These are phyloP conservation scores for Eucalyptus curtisii DNA, from an alignment of 345 rosid genomes.

Conservation along the genomic window DNA sequence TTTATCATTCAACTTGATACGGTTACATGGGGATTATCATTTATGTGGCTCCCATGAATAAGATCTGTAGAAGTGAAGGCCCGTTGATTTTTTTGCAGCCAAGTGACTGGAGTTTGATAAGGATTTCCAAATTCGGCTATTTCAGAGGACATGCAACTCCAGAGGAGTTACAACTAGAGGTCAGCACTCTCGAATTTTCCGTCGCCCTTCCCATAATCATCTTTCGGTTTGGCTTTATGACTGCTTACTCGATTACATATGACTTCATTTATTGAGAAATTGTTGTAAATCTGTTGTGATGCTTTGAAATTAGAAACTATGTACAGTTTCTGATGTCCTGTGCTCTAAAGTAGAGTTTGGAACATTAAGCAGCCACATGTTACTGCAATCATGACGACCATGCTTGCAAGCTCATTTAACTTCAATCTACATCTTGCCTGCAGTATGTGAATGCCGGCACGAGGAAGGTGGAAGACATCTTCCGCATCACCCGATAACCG, in stretches of 20 bases:
- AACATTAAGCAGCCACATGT: not conserved
- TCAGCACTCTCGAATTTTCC: not conserved
- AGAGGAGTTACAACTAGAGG: conserved; percentile 32
- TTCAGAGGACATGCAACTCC: conserved; percentile 34
- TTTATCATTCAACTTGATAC: not conserved
- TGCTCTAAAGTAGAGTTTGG: not conserved
- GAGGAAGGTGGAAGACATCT: conserved; percentile 24
- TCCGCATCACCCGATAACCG: conserved; percentile 23
- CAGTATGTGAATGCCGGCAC: conserved; percentile 37
- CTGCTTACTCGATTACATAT: not conserved
- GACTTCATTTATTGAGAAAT: not conserved
- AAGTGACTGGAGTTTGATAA: conserved; percentile 32
- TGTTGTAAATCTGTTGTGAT: not conserved
- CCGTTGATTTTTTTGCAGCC: conserved; percentile 1
- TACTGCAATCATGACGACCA: not conserved
- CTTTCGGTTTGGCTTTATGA: not conserved
- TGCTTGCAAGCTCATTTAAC: not conserved
- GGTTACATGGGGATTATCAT: not conserved
- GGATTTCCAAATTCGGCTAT: conserved; percentile 37
- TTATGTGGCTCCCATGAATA: not conserved
- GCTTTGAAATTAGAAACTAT: not conserved
- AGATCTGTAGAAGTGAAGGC: not conserved
- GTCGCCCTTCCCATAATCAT: not conserved
- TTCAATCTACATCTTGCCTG: not conserved
- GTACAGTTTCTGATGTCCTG: not conserved